Evolutionary conservation across 768 basidiomycete genomes (phyloP), one percentile per base, ranked within the genome.

Genomic region (Trametopsis cervina): DNA sequence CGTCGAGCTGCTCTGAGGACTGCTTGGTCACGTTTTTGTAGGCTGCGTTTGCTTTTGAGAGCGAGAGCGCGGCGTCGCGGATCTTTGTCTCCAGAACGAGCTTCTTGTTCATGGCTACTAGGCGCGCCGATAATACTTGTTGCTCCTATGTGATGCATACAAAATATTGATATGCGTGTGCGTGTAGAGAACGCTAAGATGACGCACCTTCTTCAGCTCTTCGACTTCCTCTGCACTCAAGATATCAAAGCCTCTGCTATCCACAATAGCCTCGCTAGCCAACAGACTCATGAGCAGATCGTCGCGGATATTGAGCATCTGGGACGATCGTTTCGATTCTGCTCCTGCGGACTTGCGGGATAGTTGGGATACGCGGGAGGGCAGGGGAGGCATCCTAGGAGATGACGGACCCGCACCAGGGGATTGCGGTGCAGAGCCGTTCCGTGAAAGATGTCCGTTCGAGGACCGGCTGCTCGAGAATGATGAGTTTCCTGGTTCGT

Each of bases 211-310:
- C 66, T 84, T 87, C 54, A 83, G 69, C 25, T 77, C 77, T 49
- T 86, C 83, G 13, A 85, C 78, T 56, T 84, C 78, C 40, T 87
- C 84, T 52, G 82, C 76, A 46, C 75, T 78, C 38, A 94, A 71
- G 18, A 96, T 83, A 45, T 84, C 80, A 60, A 79, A 89, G 39
- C 80, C 80, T 24, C 86, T 81, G 58, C 89, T 89, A 58, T 97
- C 92, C n/a, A 97, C 83, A 36, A 89, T 80, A 4, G 95, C 95
- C 66, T 97, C 92, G 46, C 92, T 92, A 36, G 93, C 88, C 54
- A 98, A 70, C 35, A 99, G 75, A 62, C 87, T 88, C 62, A 96
- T 76, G 54, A 97, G 74, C 40, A 98, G 76, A 53, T 93, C 89
- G 57, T 96, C 92, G 39, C 83, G 75, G 13, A 78, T 78, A 53